Base-by-base conservation (phyloP, 2,329 filamentous ascomycete genomes). In the Fusarium fujikuroi region DNA sequence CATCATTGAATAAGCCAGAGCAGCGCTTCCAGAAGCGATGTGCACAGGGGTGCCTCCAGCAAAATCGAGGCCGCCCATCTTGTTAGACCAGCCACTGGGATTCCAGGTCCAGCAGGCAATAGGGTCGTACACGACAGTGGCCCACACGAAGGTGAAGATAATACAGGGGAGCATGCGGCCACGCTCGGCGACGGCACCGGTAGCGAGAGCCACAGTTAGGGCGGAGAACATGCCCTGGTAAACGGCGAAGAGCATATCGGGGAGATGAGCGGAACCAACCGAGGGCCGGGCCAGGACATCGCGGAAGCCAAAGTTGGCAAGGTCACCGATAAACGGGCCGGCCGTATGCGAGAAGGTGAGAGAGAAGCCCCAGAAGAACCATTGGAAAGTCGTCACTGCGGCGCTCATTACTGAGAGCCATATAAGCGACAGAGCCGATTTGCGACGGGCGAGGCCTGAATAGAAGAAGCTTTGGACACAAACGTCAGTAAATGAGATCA, bases 21-120 rank as follows among this genome's bases (percentile, higher is more conserved):
- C 95, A 23, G 95, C 93, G 49, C 89, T 89, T 57, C 95, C 95
- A 6, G 93, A 95, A 3, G 93, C 87, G 76, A 97, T 96, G 81
- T 97, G 95, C 60, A 97, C 95, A 0, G 95, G 95, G 5, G 94
- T 97, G 77, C 95, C 95, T 72, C 95, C 94, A 28, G 95, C 95
- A 78, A 96, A 97, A 83, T 97, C 95, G 49, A 97, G 88, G 34
- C 93, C 93, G 52, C 94, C 94, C 84, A 97, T 88, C 74, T 89
- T 87, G 82, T 88, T 92, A 18, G 92, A 90, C 95, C 95, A 97
- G 28, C 95, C 95, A 37, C 85, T 85, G 2, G 92, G 83, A 80
- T 97, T 97, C 95, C 95, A 97, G 14, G 93, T 97, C 95, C 95
- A 97, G 87, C 94, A 97, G 50, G 95, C 95, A 79, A 97, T 95